Percentiles rank a stretch among this genome's conserved stretches.
Conservation (phyloP, 2,329 filamentous ascomycete genomes). For the Bipolaris zeicola region DNA sequence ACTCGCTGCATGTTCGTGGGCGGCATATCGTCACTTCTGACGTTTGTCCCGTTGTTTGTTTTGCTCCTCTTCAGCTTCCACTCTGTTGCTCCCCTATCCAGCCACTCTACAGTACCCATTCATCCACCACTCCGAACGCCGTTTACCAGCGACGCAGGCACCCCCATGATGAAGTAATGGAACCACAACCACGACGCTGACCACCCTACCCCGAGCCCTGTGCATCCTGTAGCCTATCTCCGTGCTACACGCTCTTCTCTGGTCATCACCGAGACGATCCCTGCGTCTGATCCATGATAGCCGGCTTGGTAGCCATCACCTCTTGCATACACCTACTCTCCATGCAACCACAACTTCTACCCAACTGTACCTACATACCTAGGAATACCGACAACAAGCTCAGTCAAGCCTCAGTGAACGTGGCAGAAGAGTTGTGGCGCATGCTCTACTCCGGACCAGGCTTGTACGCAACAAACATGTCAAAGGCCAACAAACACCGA, state of each 20-base stretch:
- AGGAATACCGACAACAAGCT: neutral
- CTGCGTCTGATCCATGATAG: neutral
- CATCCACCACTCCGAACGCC: neutral
- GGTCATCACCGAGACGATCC: neutral
- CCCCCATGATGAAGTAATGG: slow-evolving; percentile 14
- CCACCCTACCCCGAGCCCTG: neutral
- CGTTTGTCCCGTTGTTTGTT: slow-evolving; percentile 18
- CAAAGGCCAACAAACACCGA: neutral
- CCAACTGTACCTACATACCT: neutral
- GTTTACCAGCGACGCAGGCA: slow-evolving; percentile 24
- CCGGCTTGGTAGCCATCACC: neutral
- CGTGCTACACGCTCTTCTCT: neutral
- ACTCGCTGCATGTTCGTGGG: slow-evolving; percentile 11
- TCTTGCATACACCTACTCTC: neutral
- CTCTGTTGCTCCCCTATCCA: slow-evolving; percentile 15
- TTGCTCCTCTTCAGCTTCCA: slow-evolving; percentile 21
- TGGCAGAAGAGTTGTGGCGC: slow-evolving; percentile 2
- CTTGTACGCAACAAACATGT: neutral
- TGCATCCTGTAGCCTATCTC: neutral
- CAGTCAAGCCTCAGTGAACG: neutral
- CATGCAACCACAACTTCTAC: neutral
- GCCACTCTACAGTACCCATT: neutral
- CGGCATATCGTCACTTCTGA: slow-evolving; percentile 29
- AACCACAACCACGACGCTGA: neutral
- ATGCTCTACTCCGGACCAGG: neutral